Percentiles rank a stretch among this genome's conserved stretches.
These are phyloP conservation scores for Neophaeococcomyces aloes DNA, from an alignment of 2,329 filamentous ascomycete genomes.

Conservation along the genomic window DNA sequence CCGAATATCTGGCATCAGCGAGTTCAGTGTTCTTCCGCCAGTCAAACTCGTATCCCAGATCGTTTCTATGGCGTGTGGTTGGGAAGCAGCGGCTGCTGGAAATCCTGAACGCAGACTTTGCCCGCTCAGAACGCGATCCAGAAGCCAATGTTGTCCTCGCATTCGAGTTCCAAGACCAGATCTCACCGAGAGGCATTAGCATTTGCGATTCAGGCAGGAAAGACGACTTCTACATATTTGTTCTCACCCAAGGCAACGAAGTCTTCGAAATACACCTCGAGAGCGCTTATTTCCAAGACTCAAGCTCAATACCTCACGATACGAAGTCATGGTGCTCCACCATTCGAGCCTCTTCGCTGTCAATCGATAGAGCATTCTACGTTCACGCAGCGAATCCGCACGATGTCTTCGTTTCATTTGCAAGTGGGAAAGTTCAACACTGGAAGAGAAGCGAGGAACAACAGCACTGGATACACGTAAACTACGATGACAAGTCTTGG, in stretches of 20 bases:
- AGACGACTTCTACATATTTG: constrained; percentile 68
- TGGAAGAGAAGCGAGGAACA: constrained; percentile 52
- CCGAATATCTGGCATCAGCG: constrained; percentile 62
- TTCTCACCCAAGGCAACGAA: constrained; percentile 65
- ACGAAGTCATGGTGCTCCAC: constrained; percentile 66
- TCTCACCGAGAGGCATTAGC: constrained; percentile 68
- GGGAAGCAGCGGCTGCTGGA: constrained; percentile 71
- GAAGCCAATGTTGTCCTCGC: constrained; percentile 68
- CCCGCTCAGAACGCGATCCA: constrained; percentile 51
- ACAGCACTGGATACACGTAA: constrained; percentile 38
- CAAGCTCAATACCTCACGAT: constrained; percentile 57
- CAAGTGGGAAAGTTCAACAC: constrained; percentile 45
- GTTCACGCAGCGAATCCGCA: constrained; percentile 63
- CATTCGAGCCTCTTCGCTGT: constrained; percentile 55
- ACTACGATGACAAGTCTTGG: constrained; percentile 40
- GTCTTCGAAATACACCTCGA: constrained; percentile 76
- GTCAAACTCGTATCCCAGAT: constrained; percentile 64
- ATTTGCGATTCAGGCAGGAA: constrained; percentile 70
- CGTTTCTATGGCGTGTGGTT: constrained; percentile 82
- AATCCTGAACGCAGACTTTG: constrained; percentile 71
- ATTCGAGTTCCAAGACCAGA: constrained; percentile 62
- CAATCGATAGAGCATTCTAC: constrained; percentile 61
- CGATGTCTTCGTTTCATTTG: constrained; percentile 62
- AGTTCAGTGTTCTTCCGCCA: constrained; percentile 77
- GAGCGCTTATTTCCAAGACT: constrained; percentile 64